A percentile compares a stretch with the other conserved stretches of the same genome.
phyloP scores from a whole-genome alignment of 2,329 filamentous ascomycete species.

The Alternaria novae-zelandiae region DNA sequence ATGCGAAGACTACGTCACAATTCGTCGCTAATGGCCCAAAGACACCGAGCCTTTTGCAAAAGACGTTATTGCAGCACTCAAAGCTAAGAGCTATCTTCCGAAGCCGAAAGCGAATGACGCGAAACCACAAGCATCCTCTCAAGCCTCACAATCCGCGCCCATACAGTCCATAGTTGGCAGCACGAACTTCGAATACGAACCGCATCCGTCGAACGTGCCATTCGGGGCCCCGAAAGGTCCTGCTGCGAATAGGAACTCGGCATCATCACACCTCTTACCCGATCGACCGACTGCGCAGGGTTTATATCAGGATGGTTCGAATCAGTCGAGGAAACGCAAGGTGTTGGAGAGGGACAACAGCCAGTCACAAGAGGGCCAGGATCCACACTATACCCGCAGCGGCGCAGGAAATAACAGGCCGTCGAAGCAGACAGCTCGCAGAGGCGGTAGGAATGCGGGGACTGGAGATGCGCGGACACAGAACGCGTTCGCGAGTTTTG shows the following conservation, averaged over 20 bases:
- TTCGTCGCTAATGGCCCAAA: conserved; percentile 34
- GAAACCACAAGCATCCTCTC: neutral
- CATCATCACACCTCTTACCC: conserved; percentile 16
- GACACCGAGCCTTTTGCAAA: conserved; percentile 70
- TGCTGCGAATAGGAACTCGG: conserved; percentile 16
- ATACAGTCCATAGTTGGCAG: conserved; percentile 32
- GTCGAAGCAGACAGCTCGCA: conserved; percentile 65
- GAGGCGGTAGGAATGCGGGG: conserved; percentile 38
- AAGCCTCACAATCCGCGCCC: conserved; percentile 26
- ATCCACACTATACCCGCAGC: conserved; percentile 46
- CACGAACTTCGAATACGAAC: conserved; percentile 27
- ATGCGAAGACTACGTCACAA: neutral
- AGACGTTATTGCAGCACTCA: conserved; percentile 72
- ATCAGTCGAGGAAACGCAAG: conserved; percentile 61
- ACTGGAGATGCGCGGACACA: conserved; percentile 11
- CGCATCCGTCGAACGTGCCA: conserved; percentile 20
- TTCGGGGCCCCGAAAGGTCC: conserved; percentile 34
- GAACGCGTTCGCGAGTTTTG: conserved; percentile 9
- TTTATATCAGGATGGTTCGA: conserved; percentile 12
- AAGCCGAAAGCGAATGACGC: conserved; percentile 17
- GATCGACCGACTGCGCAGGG: conserved; percentile 16
- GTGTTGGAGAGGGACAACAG: conserved; percentile 62
- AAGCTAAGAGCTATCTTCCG: conserved; percentile 56
- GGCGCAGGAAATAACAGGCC: conserved; percentile 48
- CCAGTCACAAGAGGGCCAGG: conserved; percentile 47